Percentiles rank a stretch among this genome's conserved stretches.
Evolutionary conservation across 75 land plant genomes (phyloP).

Genomic region (Selaginella moellendorffii): DNA sequence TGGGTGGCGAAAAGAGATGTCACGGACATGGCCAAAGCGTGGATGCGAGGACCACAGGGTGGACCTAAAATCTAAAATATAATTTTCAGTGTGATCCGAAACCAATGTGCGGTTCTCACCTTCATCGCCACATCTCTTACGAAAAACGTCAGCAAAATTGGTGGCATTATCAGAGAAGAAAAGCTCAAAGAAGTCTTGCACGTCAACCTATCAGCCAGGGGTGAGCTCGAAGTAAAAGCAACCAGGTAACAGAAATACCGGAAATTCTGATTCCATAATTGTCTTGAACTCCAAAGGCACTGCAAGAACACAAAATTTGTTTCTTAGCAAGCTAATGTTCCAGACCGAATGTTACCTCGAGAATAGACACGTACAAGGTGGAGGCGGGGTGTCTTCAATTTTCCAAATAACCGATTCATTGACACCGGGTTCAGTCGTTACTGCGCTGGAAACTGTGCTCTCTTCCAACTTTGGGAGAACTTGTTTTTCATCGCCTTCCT

Average conservation of each 20-base stretch:
- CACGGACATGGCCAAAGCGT: conserved; percentile 60
- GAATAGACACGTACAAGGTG: conserved; percentile 11
- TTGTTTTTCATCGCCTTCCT: conserved; percentile 17
- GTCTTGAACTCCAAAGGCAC: conserved; percentile 49
- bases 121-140: conserved; percentile 74
- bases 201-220: conserved; percentile 35
- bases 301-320: conserved; percentile 23
- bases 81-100: neutral
- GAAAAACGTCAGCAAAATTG: conserved; percentile 49
- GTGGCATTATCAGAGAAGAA: conserved; percentile 61
- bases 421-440: neutral
- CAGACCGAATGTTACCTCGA: neutral
- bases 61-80: conserved; percentile 54
- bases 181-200: conserved; percentile 54
- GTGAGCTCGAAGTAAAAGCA: neutral
- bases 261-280: conserved; percentile 65
- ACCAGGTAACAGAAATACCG: conserved; percentile 21
- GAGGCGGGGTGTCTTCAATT: conserved; percentile 17
- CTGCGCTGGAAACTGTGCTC: neutral
- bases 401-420: conserved; percentile 11
- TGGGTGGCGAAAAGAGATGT: conserved; percentile 86
- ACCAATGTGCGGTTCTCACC: conserved; percentile 26
- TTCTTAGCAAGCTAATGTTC: neutral
- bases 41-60: conserved; percentile 50
- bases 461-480: conserved; percentile 8